A percentile compares a stretch with the other conserved stretches of the same genome.
Evolutionary conservation across 495 filamentous ascomycete genomes (phyloP).

Genomic region (Melanomma pulvis-pyrius): DNA sequence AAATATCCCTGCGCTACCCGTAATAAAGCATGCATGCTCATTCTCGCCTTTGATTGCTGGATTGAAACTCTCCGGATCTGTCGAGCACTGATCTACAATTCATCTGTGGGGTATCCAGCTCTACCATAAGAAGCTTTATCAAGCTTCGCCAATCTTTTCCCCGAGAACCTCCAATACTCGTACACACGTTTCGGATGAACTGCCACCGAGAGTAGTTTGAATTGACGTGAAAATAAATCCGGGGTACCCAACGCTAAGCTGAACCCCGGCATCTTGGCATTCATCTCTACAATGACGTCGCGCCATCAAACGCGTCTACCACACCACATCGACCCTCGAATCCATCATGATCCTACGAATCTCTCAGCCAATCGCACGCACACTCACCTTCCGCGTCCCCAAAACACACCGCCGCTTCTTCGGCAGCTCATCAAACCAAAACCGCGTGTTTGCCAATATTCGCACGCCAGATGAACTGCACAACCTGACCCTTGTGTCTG

Average conservation of each 20-base stretch:
- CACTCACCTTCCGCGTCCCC: neutral
- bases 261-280: conserved; percentile 8
- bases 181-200: conserved; percentile 8
- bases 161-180: neutral
- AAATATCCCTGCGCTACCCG: neutral
- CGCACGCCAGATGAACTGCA: conserved; percentile 63
- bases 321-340: neutral
- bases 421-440: conserved; percentile 28
- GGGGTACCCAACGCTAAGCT: neutral
- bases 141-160: neutral
- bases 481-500: conserved; percentile 61
- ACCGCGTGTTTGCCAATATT: conserved; percentile 41
- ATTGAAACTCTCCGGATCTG: neutral
- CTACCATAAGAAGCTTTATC: neutral
- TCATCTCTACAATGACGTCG: neutral
- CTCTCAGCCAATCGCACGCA: neutral
- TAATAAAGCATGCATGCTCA: neutral
- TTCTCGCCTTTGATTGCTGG: conserved; percentile 6
- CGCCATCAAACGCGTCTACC: neutral
- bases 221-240: neutral
- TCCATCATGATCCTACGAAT: conserved; percentile 12
- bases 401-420: neutral
- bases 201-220: neutral
- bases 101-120: conserved; percentile 4
- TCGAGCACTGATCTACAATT: neutral